These are phyloP conservation scores for Aspergillus japonicus DNA, from an alignment of 2,329 filamentous ascomycete species.

Conservation along the genomic window DNA sequence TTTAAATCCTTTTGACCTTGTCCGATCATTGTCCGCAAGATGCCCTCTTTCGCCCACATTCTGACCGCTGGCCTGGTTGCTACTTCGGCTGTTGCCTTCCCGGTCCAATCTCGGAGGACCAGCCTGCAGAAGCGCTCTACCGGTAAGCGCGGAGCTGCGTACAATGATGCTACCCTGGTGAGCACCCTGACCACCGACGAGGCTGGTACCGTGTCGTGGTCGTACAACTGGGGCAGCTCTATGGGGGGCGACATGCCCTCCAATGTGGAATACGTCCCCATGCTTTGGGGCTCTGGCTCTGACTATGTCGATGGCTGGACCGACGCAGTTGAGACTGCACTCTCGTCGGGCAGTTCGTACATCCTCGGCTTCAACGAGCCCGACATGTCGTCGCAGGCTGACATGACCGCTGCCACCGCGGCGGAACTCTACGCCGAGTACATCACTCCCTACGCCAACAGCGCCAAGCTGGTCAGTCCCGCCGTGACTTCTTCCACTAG, in stretches of 20 bases:
- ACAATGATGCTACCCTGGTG: slow-evolving; percentile 1
- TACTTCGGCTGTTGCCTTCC: too few species aligned
- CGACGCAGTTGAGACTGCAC: not conserved
- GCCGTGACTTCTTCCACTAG: not conserved
- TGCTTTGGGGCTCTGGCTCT: not conserved
- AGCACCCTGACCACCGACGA: not conserved
- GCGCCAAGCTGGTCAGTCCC: slow-evolving; percentile 2
- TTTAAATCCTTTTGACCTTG: too few species aligned
- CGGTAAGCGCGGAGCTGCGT: slow-evolving; percentile 2
- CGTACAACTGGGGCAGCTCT: slow-evolving; percentile 2
- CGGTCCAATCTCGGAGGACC: too few species aligned
- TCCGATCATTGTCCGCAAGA: too few species aligned
- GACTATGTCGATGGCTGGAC: not conserved
- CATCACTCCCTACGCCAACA: not conserved
- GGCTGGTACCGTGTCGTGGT: not conserved
- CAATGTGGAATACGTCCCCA: not conserved
- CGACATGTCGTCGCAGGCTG: slow-evolving; percentile 1
- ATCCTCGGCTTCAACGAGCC: slow-evolving; percentile 5
- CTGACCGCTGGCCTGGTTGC: too few species aligned
- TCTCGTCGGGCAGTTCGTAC: not conserved
- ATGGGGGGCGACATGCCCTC: not conserved
- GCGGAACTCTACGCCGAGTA: not conserved
- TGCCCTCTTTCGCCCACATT: too few species aligned
- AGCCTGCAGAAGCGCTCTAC: too few species aligned
- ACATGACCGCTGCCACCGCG: not conserved